A percentile compares a stretch with the other conserved stretches of the same genome.
Evolutionary conservation across 352 stramenopile species (phyloP).

Genomic region (Phytophthora pisi): DNA sequence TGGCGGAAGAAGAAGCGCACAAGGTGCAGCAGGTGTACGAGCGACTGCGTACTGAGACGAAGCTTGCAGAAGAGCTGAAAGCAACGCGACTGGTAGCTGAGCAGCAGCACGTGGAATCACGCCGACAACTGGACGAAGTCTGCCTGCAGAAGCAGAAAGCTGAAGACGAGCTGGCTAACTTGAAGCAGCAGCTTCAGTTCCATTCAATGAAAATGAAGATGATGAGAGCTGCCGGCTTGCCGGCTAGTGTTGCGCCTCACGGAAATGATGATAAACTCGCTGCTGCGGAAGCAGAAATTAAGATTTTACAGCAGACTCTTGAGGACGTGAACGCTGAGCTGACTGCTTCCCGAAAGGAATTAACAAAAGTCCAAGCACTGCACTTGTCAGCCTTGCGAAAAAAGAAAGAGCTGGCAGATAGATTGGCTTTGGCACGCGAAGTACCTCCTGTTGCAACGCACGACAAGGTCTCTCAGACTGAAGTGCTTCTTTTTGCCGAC

Average conservation of each 20-base stretch:
- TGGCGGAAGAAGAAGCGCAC: slow-evolving; percentile 49
- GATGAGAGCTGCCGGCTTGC: slow-evolving; percentile 15
- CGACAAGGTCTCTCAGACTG: slow-evolving; percentile 24
- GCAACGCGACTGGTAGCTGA: slow-evolving; percentile 33
- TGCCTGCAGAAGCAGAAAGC: slow-evolving; percentile 42
- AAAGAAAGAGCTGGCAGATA: slow-evolving; percentile 49
- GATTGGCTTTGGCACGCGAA: slow-evolving; percentile 35
- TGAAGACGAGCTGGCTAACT: slow-evolving; percentile 37
- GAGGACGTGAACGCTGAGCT: slow-evolving; percentile 51
- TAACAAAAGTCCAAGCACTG: slow-evolving; percentile 49
- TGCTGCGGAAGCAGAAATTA: slow-evolving; percentile 42
- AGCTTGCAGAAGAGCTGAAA: slow-evolving; percentile 53
- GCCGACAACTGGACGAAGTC: slow-evolving; percentile 46
- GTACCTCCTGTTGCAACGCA: slow-evolving; percentile 2
- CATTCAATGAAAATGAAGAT: slow-evolving; percentile 54
- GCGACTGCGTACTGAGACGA: slow-evolving; percentile 51
- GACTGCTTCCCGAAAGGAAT: slow-evolving; percentile 41
- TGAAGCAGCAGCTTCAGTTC: slow-evolving; percentile 69
- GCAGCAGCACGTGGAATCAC: slow-evolving; percentile 33
- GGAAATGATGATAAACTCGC: slow-evolving; percentile 16
- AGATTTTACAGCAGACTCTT: slow-evolving; percentile 48
- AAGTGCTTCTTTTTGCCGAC: background rate
- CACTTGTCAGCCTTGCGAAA: slow-evolving; percentile 49
- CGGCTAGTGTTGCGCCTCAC: background rate
- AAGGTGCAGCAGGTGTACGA: slow-evolving; percentile 66